Conservation (phyloP, 2,329 filamentous ascomycete genomes). For the Trichoderma sp. region DNA sequence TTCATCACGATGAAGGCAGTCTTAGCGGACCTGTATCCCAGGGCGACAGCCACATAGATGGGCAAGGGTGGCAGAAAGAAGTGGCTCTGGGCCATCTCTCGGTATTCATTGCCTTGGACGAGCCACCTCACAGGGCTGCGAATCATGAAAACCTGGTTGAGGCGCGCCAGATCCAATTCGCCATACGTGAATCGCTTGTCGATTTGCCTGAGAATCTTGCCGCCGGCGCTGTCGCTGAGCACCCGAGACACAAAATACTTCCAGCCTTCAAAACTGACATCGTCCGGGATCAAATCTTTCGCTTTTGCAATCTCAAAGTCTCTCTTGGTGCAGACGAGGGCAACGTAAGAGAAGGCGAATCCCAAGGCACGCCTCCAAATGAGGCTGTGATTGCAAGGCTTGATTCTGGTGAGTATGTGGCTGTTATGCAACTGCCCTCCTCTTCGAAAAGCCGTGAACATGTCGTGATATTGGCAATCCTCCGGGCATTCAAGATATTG, state of each 20-base stretch:
- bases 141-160: slow-evolving; percentile 13
- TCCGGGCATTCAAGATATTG: neutral
- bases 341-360: slow-evolving; percentile 20
- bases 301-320: slow-evolving; percentile 19
- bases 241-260: neutral
- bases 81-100: slow-evolving; percentile 35
- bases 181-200: slow-evolving; percentile 24
- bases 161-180: slow-evolving; percentile 12
- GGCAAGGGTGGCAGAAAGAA: slow-evolving; percentile 43
- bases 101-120: neutral
- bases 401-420: neutral
- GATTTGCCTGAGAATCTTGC: neutral
- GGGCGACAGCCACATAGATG: slow-evolving; percentile 45
- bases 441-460: neutral
- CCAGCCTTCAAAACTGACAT: slow-evolving; percentile 2
- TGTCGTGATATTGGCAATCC: neutral
- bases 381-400: neutral
- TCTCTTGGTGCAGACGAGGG: slow-evolving; percentile 7
- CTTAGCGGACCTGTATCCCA: slow-evolving; percentile 51
- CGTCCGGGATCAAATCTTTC: neutral
- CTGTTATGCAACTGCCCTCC: neutral
- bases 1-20: slow-evolving; percentile 38
- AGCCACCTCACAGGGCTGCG: neutral
- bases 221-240: neutral
- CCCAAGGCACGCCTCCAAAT: slow-evolving; percentile 10